Base-by-base conservation (phyloP, 371 early-diverging fungal genomes). In the Sporodiniella umbellata region DNA sequence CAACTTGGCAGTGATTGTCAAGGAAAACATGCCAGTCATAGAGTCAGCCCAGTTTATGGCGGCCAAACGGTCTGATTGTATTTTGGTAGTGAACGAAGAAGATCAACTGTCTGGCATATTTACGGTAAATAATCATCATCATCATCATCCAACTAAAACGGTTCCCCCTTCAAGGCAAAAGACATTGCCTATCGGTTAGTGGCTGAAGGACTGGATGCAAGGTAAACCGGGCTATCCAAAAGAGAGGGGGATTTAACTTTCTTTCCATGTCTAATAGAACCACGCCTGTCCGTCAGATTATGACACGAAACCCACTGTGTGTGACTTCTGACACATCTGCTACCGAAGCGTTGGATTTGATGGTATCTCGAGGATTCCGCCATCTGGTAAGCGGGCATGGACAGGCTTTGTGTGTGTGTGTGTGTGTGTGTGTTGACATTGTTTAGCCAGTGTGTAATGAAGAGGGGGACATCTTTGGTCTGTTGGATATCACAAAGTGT, bases 1-100 rank as follows among this genome's bases (percentile, higher is more conserved):
- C 15, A 80, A 88, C 0, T 85, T 87, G 30, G 95, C 98, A 10
- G 76, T 97, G 55, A 95, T 94, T 4, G 90, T 95, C 42, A 82
- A 87, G 45, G 94, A 96, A 45, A 83, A 83, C 12, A 85, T 93
- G 59, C 77, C 88, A 23, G 92, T 96, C 28, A 83, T 90, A 33
- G 94, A 96, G 65, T 95, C 95, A 0, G 90, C 97, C 17, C 96
- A 93, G 70, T 78, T 95, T 37, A 96, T 98, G 97, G 95, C 98
- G n/a, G 97, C 97, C 28, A 96, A 94, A 69, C 80, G 96, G n/a
- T 86, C 90, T 15, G 96, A 98, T 67, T 94, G 95, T 59, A 92
- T 88, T 47, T 75, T 95, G 10, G 93, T 93, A 14, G 90, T 94
- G n/a, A 89, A 94, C 66, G 81, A 84, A 25, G 89, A 95, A 25